phyloP scores from a whole-genome alignment of 2,329 filamentous ascomycete species.

The Chaetomiaceae sp. region DNA sequence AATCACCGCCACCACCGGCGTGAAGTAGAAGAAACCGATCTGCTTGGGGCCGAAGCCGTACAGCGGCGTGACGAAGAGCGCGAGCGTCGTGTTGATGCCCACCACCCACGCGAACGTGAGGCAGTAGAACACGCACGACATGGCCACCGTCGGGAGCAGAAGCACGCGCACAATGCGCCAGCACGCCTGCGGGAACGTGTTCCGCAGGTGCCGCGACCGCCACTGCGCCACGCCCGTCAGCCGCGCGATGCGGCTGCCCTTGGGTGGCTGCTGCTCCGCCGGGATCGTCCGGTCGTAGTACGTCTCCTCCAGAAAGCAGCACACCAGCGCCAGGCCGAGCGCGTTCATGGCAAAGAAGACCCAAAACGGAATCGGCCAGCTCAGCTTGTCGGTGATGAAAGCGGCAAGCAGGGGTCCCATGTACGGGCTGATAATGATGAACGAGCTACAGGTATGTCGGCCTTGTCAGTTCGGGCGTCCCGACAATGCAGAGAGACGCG shows the following conservation, averaged over 20 bases:
- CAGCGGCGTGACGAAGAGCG: conserved; percentile 44
- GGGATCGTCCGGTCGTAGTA: conserved; percentile 42
- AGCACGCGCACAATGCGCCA: conserved; percentile 35
- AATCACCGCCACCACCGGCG: conserved; percentile 47
- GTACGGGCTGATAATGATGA: conserved; percentile 39
- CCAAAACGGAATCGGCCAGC: conserved; percentile 44
- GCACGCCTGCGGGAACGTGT: conserved; percentile 36
- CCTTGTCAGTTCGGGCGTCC: background rate
- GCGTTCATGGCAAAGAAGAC: conserved; percentile 38
- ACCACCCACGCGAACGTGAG: conserved; percentile 45
- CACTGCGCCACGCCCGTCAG: conserved; percentile 31
- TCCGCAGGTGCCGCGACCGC: conserved; percentile 32
- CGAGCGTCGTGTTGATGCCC: conserved; percentile 50
- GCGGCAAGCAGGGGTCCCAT: conserved; percentile 40
- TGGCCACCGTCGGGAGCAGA: conserved; percentile 33
- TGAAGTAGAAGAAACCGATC: conserved; percentile 54
- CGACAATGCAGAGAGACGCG: background rate
- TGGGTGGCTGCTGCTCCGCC: conserved; percentile 30
- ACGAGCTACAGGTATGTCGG: conserved; percentile 20
- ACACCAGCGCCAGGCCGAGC: conserved; percentile 33
- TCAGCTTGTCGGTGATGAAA: conserved; percentile 42
- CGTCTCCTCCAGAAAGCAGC: conserved; percentile 42
- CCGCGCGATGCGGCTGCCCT: conserved; percentile 26
- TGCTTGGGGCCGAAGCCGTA: conserved; percentile 45
- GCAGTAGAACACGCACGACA: conserved; percentile 33